A percentile compares a stretch with the other conserved stretches of the same genome.
Conservation (phyloP, 352 stramenopile species). For the Pythium phragmitis region DNA sequence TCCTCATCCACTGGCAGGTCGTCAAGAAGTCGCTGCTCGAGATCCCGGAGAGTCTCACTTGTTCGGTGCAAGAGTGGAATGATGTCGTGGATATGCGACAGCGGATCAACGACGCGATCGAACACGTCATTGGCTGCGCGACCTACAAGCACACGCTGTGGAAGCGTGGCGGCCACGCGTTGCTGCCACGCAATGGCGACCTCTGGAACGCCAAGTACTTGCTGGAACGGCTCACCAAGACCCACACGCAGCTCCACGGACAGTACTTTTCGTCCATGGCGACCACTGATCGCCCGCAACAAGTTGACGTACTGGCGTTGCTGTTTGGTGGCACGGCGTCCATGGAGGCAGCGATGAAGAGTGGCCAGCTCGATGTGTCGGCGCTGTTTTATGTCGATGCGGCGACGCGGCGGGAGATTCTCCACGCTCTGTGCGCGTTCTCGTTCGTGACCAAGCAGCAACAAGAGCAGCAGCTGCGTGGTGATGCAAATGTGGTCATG, state of each 20-base stretch:
- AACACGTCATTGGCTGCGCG: constrained; percentile 61
- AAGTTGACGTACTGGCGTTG: constrained; percentile 71
- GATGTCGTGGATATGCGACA: constrained; percentile 67
- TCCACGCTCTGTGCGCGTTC: constrained; percentile 82
- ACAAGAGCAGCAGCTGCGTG: constrained; percentile 27
- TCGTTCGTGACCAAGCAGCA: constrained; percentile 58
- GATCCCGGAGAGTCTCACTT: constrained; percentile 6
- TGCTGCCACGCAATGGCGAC: constrained; percentile 58
- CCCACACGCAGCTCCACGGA: constrained; percentile 23
- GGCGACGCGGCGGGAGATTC: constrained; percentile 57
- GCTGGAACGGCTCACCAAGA: constrained; percentile 58
- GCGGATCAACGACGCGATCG: constrained; percentile 69
- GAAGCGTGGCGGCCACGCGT: constrained; percentile 90
- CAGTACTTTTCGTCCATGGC: constrained; percentile 28
- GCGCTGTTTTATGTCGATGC: constrained; percentile 75
- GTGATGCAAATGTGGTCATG: constrained; percentile 36
- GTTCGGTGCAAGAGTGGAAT: constrained; percentile 31
- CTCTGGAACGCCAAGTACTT: constrained; percentile 76
- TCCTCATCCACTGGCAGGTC: constrained; percentile 83
- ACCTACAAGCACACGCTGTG: constrained; percentile 86
- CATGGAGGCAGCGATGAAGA: constrained; percentile 84
- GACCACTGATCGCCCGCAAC: constrained; percentile 11
- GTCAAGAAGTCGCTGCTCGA: constrained; percentile 57
- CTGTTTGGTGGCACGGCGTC: constrained; percentile 68
- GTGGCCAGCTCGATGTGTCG: constrained; percentile 66